Evolutionary conservation across 2,329 filamentous ascomycete species (phyloP).

Genomic region (Fusarium sp.): DNA sequence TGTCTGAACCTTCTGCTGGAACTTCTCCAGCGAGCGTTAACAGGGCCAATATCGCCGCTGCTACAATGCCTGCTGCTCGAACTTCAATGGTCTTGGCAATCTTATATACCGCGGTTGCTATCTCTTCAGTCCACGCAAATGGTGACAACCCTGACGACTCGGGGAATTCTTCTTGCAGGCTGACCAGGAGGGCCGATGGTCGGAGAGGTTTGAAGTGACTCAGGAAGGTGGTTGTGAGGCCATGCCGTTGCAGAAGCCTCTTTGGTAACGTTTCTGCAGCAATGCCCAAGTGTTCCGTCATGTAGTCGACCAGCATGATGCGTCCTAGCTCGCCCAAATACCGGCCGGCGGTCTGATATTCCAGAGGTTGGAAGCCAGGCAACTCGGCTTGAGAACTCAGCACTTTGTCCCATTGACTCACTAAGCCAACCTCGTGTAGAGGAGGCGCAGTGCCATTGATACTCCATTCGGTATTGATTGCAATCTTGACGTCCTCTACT

Average conservation of each 20-base stretch:
- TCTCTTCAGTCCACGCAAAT: conserved; percentile 75
- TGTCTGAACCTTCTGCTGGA: conserved; percentile 51
- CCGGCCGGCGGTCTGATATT: conserved; percentile 86
- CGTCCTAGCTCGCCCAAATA: conserved; percentile 85
- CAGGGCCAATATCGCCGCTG: conserved; percentile 79
- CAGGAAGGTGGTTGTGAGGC: conserved; percentile 80
- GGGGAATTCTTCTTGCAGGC: conserved; percentile 69
- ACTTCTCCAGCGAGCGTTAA: conserved; percentile 80
- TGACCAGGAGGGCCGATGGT: conserved; percentile 60
- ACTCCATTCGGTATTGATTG: conserved; percentile 89
- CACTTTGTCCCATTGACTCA: conserved; percentile 79
- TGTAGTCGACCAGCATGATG: conserved; percentile 77
- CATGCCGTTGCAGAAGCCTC: conserved; percentile 70
- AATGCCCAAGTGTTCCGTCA: conserved; percentile 62
- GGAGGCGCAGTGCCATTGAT: conserved; percentile 82
- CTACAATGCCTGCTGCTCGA: conserved; percentile 81
- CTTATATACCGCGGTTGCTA: conserved; percentile 72
- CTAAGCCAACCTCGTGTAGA: conserved; percentile 72
- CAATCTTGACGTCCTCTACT: conserved; percentile 72
- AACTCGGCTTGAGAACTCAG: conserved; percentile 77
- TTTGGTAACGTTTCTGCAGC: conserved; percentile 65
- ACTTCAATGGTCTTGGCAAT: conserved; percentile 80
- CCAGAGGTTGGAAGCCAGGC: conserved; percentile 85
- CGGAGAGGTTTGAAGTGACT: conserved; percentile 76
- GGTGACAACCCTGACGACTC: conserved; percentile 58